Evolutionary conservation across 805 yeast species (phyloP), one percentile per base, ranked within the genome.

Genomic region (Yamadazyma kitorensis): DNA sequence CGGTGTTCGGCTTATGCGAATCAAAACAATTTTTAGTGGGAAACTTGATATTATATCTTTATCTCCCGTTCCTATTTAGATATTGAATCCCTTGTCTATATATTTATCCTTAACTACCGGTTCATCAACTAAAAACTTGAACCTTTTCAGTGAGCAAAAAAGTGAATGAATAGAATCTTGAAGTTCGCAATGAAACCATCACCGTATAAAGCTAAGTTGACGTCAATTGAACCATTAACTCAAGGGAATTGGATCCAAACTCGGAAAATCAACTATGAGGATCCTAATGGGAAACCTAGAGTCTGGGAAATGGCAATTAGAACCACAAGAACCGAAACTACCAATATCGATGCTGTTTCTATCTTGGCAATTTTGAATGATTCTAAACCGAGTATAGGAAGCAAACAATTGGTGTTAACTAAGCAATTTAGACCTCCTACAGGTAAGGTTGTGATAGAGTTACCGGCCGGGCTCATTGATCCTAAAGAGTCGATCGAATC

Each of bases 361-460:
- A 82, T 91, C 29, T 64, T 89, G 19, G 89, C 95, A 0, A 64
- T 88, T 12, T 59, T 88, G 33, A 71, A 77, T 43, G 24, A 34
- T 68, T 17, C 61, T 74, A 5, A 72, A 72, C 14, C 72, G 6
- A 21, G 78, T 3, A 21, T 37, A 10, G 45, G 45, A 1, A n/a
- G n/a, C n/a, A 44, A 48, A 17, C 55, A 61, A 27, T 51, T 76
- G 17, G 72, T 88, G 6, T 63, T 93, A 12, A 91, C 86, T 53
- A 86, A 86, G 54, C 98, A 91, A 57, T 91, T 83, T 63, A 73
- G 98, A 37, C 96, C 98, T 1, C 98, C 98, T 1, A 84, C 83
- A 3, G 82, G 74, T 34, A 91, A 87, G 13, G 86, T 91, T 6
- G 82, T 94, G 51, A 79, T 91, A 42, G 98, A 91, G 59, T 73